Percentiles rank a stretch among this genome's conserved stretches.
These are phyloP conservation scores for Podospora comata DNA, from an alignment of 495 filamentous ascomycete species.

Conservation along the genomic window DNA sequence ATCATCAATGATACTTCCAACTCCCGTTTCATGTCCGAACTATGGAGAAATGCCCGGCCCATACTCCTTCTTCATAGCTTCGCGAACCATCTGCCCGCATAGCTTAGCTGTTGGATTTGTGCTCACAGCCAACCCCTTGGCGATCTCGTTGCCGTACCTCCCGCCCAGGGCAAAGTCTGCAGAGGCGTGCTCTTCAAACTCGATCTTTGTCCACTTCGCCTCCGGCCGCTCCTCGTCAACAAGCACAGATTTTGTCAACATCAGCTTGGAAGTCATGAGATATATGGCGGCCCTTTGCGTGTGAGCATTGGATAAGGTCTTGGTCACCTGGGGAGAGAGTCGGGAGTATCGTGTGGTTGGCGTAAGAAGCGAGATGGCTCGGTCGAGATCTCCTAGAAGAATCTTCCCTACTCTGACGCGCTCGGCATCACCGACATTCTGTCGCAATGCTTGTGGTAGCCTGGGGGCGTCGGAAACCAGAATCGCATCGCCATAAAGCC, in stretches of 20 bases:
- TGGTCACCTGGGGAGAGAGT: slow-evolving; percentile 59
- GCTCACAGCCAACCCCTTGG: slow-evolving; percentile 69
- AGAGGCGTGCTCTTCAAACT: slow-evolving; percentile 70
- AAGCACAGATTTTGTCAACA: slow-evolving; percentile 21
- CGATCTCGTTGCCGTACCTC: slow-evolving; percentile 73
- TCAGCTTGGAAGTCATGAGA: slow-evolving; percentile 57
- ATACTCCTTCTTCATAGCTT: slow-evolving; percentile 78
- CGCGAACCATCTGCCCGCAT: slow-evolving; percentile 81
- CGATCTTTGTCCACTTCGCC: slow-evolving; percentile 44
- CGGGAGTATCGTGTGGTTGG: slow-evolving; percentile 47
- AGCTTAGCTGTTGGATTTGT: slow-evolving; percentile 87
- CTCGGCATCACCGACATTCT: slow-evolving; percentile 29
- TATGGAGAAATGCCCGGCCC: slow-evolving; percentile 30
- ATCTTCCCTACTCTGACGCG: slow-evolving; percentile 34
- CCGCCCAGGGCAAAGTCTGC: slow-evolving; percentile 73
- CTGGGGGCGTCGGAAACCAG: slow-evolving; percentile 31
- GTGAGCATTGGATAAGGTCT: slow-evolving; percentile 64
- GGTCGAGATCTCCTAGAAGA: slow-evolving; percentile 58
- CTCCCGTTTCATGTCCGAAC: not conserved
- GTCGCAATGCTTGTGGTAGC: slow-evolving; percentile 31
- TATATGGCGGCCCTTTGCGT: slow-evolving; percentile 75
- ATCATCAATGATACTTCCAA: not conserved
- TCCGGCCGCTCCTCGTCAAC: slow-evolving; percentile 36
- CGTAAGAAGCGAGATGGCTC: slow-evolving; percentile 65
- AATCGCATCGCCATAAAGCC: slow-evolving; percentile 53